phyloP scores from a whole-genome alignment of 1,139 yeast species.

The Scheffersomyces titani region DNA sequence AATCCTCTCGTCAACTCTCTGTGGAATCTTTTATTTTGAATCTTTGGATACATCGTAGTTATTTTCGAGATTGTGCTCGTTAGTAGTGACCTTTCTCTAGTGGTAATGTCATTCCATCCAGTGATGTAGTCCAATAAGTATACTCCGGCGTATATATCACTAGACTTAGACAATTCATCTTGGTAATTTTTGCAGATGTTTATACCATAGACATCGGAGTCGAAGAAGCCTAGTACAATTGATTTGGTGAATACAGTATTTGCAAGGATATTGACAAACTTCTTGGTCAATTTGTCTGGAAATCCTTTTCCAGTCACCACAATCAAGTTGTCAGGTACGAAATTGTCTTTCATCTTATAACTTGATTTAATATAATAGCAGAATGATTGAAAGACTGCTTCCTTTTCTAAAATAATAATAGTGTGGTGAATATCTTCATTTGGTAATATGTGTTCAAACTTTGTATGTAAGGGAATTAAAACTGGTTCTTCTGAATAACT shows the following conservation, averaged over 20 bases:
- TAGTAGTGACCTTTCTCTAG: slow-evolving; percentile 38
- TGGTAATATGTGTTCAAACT: not conserved
- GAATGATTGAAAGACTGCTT: slow-evolving; percentile 47
- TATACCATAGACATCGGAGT: slow-evolving; percentile 73
- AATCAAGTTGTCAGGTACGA: slow-evolving; percentile 17
- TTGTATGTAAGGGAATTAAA: slow-evolving; percentile 22
- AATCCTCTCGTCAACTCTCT: slow-evolving; percentile 57
- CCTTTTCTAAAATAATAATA: slow-evolving; percentile 67
- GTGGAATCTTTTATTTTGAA: slow-evolving; percentile 19
- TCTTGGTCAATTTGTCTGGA: slow-evolving; percentile 45
- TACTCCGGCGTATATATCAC: slow-evolving; percentile 23
- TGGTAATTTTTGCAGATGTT: slow-evolving; percentile 50
- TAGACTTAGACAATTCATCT: slow-evolving; percentile 3
- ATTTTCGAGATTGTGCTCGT: slow-evolving; percentile 7
- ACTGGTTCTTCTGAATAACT: slow-evolving; percentile 19
- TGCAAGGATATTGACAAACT: slow-evolving; percentile 17
- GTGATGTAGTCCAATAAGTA: slow-evolving; percentile 40
- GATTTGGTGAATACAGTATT: slow-evolving; percentile 13
- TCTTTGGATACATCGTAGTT: not conserved
- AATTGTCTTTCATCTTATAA: slow-evolving; percentile 4
- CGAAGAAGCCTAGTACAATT: slow-evolving; percentile 39
- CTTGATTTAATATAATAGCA: slow-evolving; percentile 18
- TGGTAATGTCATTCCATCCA: slow-evolving; percentile 35
- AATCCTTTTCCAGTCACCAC: slow-evolving; percentile 69
- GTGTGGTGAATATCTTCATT: not conserved